Base-by-base conservation (phyloP, 2,329 filamentous ascomycete species). In the Boeremia exigua region DNA sequence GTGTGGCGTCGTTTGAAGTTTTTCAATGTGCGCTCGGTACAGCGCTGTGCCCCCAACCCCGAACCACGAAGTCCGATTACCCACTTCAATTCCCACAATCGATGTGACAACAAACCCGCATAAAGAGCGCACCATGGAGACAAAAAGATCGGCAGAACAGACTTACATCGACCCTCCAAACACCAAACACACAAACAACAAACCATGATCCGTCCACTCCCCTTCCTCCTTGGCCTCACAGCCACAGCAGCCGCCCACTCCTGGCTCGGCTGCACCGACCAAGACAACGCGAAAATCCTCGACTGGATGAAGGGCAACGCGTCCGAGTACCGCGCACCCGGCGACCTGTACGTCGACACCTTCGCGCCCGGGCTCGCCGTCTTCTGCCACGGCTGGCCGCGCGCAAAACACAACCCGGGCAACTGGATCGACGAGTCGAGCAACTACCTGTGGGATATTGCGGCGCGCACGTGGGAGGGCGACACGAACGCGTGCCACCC, bases 261-360 rank as follows among this genome's bases (percentile, higher is more conserved):
- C n/a, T 70, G 67, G 67, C 33, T 69, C 0, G 59, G 60, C 10
- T 70, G 67, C 39, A 63, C 62, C 25, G 58, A 63, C 10, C 61
- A 68, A 47, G 61, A 70, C 53, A 70, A 69, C 58, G 53, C 53
- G 9, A 43, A 51, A 2, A 63, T 69, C 37, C 58, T 66, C 3
- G 56, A 48, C 44, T 62, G 58, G 59, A 64, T 65, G 60, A 55
- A 68, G 40, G 59, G 58, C 15, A 61, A 65, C 17, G 50, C 56
- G 17, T 58, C 60, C 27, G 30, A 52, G 14, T 51, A 58, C 60
- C 14, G 49, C n/a, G 37, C 28, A 12, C 48, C 54, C 2, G 44
- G 54, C 5, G 54, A 61, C 33, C 48, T 52, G 6, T 50, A 43
- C 32, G 54, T 56, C 33, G 54, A 56, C 14, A 56, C 54, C n/a